These are phyloP conservation scores for Hanseniaspora lachancei DNA, from an alignment of 805 yeast genomes.

Conservation along the genomic window DNA sequence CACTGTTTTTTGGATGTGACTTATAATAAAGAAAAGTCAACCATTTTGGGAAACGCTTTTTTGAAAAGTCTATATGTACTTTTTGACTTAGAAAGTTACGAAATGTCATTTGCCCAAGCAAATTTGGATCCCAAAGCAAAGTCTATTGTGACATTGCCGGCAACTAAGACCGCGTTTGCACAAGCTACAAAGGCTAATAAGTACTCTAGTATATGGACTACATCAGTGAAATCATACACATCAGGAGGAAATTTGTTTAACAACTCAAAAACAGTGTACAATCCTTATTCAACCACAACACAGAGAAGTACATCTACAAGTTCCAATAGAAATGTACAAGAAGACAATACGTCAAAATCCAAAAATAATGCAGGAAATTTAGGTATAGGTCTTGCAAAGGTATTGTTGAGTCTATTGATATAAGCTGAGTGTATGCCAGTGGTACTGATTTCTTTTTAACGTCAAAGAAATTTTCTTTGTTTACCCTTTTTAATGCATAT, in stretches of 20 bases:
- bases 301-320: background rate
- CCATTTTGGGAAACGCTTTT: slow-evolving; percentile 45
- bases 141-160: background rate
- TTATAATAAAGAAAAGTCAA: slow-evolving; percentile 21
- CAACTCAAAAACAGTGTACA: background rate
- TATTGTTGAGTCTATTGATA: background rate
- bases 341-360: background rate
- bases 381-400: background rate
- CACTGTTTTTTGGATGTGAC: slow-evolving; percentile 37
- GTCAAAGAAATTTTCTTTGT: too few relatives aligned
- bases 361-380: background rate
- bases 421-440: background rate
- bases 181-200: background rate
- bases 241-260: background rate
- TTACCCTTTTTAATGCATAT: too few relatives aligned
- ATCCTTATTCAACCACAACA: background rate
- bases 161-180: background rate
- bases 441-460: too few relatives aligned
- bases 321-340: background rate
- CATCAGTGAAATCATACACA: background rate
- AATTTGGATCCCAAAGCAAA: slow-evolving; percentile 1
- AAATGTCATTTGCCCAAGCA: slow-evolving; percentile 46
- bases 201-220: background rate
- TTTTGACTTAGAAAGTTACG: slow-evolving; percentile 46
- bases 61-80: slow-evolving; percentile 50